These are phyloP conservation scores for Fragaria nilgerrensis DNA, from an alignment of 306 rosid species.

Conservation along the genomic window DNA sequence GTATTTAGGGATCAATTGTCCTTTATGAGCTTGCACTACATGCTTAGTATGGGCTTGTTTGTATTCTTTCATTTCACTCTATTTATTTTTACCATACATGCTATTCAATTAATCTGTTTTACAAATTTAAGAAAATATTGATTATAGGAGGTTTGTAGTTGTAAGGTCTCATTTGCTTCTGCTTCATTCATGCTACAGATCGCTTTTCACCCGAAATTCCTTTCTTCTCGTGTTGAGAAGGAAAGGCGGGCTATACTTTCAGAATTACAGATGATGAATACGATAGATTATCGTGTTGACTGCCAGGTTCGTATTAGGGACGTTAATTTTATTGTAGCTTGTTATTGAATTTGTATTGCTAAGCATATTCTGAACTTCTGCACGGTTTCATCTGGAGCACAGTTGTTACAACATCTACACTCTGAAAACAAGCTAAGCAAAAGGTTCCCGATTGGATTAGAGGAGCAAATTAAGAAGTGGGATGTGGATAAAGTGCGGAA, in stretches of 20 bases:
- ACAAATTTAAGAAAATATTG: neutral
- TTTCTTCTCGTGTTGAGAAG: constrained; percentile 93
- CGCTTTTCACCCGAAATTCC: constrained; percentile 95
- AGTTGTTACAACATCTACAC: constrained; percentile 95
- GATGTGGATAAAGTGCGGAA: constrained; percentile 95
- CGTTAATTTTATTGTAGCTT: constrained; percentile 20
- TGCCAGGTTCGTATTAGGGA: constrained; percentile 68
- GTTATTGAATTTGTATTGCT: constrained; percentile 24
- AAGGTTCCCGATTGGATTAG: constrained; percentile 98
- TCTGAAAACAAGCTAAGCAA: constrained; percentile 98
- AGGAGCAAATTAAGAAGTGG: constrained; percentile 98
- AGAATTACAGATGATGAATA: constrained; percentile 98
- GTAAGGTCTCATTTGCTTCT: constrained; percentile 23
- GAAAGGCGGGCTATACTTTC: constrained; percentile 98
- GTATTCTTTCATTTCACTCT: neutral
- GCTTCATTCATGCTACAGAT: constrained; percentile 59
- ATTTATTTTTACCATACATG: neutral
- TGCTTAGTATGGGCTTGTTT: neutral
- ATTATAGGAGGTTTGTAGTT: constrained; percentile 10
- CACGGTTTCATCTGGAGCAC: constrained; percentile 32
- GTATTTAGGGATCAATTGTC: constrained; percentile 40
- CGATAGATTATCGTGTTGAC: constrained; percentile 96
- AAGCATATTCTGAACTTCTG: constrained; percentile 20
- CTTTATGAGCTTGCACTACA: neutral
- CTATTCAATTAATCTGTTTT: constrained; percentile 4